Evolutionary conservation across 257 asterid genomes (phyloP).

Genomic region (Solanum bulbocastanum): DNA sequence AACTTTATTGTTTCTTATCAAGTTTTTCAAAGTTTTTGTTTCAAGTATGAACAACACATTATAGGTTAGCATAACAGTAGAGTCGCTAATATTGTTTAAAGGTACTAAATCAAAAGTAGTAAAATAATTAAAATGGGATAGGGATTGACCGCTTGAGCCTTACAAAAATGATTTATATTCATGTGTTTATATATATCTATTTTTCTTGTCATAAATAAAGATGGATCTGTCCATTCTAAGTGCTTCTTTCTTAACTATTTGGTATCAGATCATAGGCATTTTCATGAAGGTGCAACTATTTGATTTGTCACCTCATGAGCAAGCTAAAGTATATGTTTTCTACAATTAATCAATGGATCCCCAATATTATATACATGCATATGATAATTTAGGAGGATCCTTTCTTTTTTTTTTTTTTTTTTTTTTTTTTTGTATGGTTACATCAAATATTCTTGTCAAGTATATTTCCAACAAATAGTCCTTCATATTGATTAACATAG

Average conservation of each 20-base stretch:
- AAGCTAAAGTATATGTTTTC: neutral
- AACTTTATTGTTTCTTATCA: too few relatives aligned
- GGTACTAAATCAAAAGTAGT: too few relatives aligned
- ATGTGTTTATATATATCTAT: too few relatives aligned
- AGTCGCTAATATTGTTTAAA: too few relatives aligned
- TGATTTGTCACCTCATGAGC: neutral
- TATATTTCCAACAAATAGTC: neutral
- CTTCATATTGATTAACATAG: neutral
- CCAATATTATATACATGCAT: neutral
- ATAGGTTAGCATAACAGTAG: too few relatives aligned
- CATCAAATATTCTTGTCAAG: neutral
- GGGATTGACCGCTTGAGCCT: too few relatives aligned
- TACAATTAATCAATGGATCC: neutral
- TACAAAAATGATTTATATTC: too few relatives aligned
- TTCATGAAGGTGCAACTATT: neutral
- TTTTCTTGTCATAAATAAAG: too few relatives aligned
- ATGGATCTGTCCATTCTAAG: neutral
- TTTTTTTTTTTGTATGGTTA: neutral
- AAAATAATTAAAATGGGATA: too few relatives aligned
- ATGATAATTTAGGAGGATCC: neutral
- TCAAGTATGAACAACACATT: too few relatives aligned
- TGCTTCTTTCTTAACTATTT: neutral
- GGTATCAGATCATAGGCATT: neutral
- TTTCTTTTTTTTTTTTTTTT: rapidly evolving
- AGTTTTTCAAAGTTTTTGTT: too few relatives aligned